These are phyloP conservation scores for Euryodendron excelsum DNA, from an alignment of 148 eudicot species.

Conservation along the genomic window DNA sequence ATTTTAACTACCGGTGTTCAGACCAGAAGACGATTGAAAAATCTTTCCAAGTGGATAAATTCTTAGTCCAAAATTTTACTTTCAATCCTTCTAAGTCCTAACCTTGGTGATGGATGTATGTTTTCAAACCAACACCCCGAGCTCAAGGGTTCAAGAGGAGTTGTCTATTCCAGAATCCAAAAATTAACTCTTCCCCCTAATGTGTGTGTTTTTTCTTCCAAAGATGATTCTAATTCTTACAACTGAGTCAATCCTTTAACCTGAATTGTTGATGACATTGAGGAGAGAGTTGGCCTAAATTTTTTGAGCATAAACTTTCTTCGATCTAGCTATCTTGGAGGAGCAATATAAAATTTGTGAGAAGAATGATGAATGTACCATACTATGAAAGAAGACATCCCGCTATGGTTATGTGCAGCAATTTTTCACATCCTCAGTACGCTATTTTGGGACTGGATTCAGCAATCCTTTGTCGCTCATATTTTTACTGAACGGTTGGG, in stretches of 20 bases:
- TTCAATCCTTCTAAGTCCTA: too few species aligned
- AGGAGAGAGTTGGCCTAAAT: background rate
- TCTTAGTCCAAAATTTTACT: too few species aligned
- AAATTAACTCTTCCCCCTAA: too few species aligned
- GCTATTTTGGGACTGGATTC: background rate
- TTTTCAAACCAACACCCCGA: too few species aligned
- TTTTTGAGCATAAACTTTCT: background rate
- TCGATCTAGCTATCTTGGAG: background rate
- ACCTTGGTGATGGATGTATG: too few species aligned
- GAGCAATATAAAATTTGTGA: background rate
- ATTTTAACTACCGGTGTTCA: background rate
- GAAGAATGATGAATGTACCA: background rate
- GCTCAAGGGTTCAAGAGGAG: too few species aligned
- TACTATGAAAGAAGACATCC: too few species aligned
- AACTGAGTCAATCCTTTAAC: too few species aligned
- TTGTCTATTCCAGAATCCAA: too few species aligned
- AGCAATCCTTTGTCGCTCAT: background rate
- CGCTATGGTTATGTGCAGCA: too few species aligned
- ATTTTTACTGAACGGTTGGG: background rate
- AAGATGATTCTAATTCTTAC: too few species aligned
- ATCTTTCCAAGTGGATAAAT: background rate
- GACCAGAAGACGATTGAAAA: background rate
- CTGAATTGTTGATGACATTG: background rate
- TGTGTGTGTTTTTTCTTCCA: too few species aligned
- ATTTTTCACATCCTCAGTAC: background rate